Conservation (phyloP, 2,329 filamentous ascomycete species). For the Fusarium newnesense region DNA sequence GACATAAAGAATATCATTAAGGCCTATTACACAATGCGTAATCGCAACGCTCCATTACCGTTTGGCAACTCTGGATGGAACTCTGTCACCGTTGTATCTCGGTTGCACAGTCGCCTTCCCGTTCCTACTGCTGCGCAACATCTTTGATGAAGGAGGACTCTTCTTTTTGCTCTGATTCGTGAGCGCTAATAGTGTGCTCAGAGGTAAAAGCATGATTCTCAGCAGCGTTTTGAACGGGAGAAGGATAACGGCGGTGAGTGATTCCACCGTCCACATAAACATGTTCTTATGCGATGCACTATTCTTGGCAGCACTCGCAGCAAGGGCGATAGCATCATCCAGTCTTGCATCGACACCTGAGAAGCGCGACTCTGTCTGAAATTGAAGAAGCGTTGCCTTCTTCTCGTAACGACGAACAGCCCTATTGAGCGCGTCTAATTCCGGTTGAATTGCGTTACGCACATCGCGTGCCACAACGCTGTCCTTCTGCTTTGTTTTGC, state of each 20-base stretch:
- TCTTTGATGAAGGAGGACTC: conserved; percentile 29
- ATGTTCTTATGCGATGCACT: conserved; percentile 52
- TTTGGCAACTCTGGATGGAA: conserved; percentile 49
- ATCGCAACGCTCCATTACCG: conserved; percentile 28
- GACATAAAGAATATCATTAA: conserved; percentile 16
- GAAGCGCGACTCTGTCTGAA: conserved; percentile 81
- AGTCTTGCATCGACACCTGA: conserved; percentile 76
- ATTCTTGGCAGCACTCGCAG: conserved; percentile 75
- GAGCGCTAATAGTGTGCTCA: conserved; percentile 51
- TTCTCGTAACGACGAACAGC: conserved; percentile 94
- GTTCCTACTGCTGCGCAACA: conserved; percentile 38
- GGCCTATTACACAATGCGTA: background rate
- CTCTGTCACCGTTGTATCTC: conserved; percentile 50
- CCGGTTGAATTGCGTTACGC: conserved; percentile 75
- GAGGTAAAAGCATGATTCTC: conserved; percentile 55
- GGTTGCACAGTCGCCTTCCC: conserved; percentile 43
- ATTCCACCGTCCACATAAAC: conserved; percentile 52
- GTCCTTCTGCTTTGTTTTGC: conserved; percentile 54
- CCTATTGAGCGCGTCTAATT: conserved; percentile 87
- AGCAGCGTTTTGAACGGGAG: conserved; percentile 56
- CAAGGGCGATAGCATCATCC: conserved; percentile 82
- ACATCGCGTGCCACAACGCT: conserved; percentile 65
- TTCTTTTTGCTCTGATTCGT: conserved; percentile 49
- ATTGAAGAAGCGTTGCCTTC: conserved; percentile 77
- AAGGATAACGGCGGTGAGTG: conserved; percentile 48